phyloP scores from a whole-genome alignment of 108 stramenopile genomes.

The Fistulifera pelliculosa region DNA sequence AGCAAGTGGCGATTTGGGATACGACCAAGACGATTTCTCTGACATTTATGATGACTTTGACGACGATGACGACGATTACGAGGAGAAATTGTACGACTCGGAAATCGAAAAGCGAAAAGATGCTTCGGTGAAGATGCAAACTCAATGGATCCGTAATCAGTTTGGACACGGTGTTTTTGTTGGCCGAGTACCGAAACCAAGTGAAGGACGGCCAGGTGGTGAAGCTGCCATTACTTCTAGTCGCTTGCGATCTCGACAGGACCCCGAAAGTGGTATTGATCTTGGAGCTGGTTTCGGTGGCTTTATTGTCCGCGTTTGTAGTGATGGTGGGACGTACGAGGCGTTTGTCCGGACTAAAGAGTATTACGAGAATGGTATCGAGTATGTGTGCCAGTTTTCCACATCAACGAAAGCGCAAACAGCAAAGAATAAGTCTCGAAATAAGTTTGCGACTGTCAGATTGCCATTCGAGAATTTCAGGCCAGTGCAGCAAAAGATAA shows the following conservation, averaged over 20 bases:
- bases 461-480: slow-evolving; percentile 42
- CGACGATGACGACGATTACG: slow-evolving; percentile 14
- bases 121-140: slow-evolving; percentile 27
- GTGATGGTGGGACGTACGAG: slow-evolving; percentile 73
- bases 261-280: slow-evolving; percentile 63
- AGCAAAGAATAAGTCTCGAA: slow-evolving; percentile 36
- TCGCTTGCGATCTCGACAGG: slow-evolving; percentile 57
- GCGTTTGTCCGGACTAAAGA: slow-evolving; percentile 55
- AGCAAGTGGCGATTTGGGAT: slow-evolving; percentile 6
- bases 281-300: slow-evolving; percentile 66
- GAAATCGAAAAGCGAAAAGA: slow-evolving; percentile 4
- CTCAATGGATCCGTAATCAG: slow-evolving; percentile 65
- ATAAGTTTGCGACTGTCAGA: slow-evolving; percentile 53
- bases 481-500: slow-evolving; percentile 19
- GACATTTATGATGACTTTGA: slow-evolving; percentile 17
- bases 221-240: slow-evolving; percentile 63
- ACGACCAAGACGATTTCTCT: neutral
- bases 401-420: slow-evolving; percentile 45
- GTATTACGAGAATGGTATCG: slow-evolving; percentile 62
- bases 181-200: slow-evolving; percentile 38
- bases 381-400: slow-evolving; percentile 69
- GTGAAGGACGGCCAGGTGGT: slow-evolving; percentile 18
- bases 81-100: slow-evolving; percentile 12
- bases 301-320: slow-evolving; percentile 56
- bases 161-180: slow-evolving; percentile 74